Conservation (phyloP, 163 green algal genomes). For the Chlamydomonas reinhardtii region DNA sequence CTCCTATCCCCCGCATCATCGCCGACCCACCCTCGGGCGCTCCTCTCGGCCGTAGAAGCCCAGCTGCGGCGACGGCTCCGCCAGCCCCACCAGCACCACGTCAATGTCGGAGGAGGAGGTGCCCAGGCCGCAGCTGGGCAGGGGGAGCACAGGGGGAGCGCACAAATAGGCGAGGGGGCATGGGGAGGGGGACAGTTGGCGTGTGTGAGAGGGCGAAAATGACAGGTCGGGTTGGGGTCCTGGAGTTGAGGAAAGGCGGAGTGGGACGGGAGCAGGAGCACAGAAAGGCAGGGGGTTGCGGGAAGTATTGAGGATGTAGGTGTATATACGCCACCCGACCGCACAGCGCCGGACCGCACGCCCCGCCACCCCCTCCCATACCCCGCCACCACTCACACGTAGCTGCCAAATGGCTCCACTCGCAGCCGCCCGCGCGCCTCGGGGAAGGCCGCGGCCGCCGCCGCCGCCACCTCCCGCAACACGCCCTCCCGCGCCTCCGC, state of each 20-base stretch:
- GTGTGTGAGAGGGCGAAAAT: neutral
- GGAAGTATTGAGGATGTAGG: no score
- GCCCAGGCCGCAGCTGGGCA: conserved; percentile 29
- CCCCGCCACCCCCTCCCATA: neutral
- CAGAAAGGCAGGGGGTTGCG: no score
- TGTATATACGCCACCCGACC: no score
- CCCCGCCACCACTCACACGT: conserved; percentile 13
- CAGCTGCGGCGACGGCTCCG: neutral
- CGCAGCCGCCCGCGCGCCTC: conserved; percentile 23
- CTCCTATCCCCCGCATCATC: neutral
- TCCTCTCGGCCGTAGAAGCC: conserved; percentile 41
- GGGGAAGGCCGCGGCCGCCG: conserved; percentile 6
- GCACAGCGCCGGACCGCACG: no score
- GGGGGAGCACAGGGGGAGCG: no score
- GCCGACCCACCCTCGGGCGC: conserved; percentile 13
- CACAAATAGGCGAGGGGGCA: neutral
- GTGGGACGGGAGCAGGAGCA: no score
- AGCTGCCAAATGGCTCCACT: conserved; percentile 60
- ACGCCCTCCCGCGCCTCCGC: neutral
- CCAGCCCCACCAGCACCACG: conserved; percentile 55
- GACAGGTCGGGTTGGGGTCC: no score
- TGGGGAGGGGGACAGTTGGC: neutral
- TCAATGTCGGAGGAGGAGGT: conserved; percentile 52
- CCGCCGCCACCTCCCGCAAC: conserved; percentile 4
- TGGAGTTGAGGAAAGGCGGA: no score